These are phyloP conservation scores for Pichia manshurica DNA, from an alignment of 805 yeast species.

Conservation along the genomic window DNA sequence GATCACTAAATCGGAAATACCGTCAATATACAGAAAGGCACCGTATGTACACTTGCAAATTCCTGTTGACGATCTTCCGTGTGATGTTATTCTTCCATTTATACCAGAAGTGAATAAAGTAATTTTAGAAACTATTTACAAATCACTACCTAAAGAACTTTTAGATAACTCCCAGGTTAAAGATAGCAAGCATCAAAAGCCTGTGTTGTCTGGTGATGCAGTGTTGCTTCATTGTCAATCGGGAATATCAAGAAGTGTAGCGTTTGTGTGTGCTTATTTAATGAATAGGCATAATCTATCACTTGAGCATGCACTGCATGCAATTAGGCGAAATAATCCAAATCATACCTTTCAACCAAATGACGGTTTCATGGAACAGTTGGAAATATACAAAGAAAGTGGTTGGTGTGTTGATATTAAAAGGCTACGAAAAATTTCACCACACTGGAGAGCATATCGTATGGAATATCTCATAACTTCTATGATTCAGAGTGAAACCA, in stretches of 20 bases:
- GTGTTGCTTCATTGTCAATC: conserved; percentile 49
- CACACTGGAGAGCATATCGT: conserved; percentile 17
- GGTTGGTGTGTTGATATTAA: conserved; percentile 35
- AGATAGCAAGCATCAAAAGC: conserved; percentile 28
- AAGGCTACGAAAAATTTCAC: conserved; percentile 15
- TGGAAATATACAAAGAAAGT: conserved; percentile 51
- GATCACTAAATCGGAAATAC: conserved; percentile 57
- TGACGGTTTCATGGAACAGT: conserved; percentile 65
- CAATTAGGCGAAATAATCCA: conserved; percentile 60
- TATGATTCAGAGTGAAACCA: not conserved
- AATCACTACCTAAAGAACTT: conserved; percentile 19
- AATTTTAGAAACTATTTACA: conserved; percentile 57
- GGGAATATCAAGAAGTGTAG: conserved; percentile 45
- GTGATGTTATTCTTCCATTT: conserved; percentile 56
- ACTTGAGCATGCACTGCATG: conserved; percentile 61
- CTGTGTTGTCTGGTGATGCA: conserved; percentile 14
- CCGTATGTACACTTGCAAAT: conserved; percentile 54
- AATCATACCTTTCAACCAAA: conserved; percentile 56
- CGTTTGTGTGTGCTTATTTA: conserved; percentile 41
- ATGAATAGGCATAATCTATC: conserved; percentile 51
- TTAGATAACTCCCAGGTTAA: conserved; percentile 11
- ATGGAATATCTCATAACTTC: conserved; percentile 13
- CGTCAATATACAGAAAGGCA: conserved; percentile 38
- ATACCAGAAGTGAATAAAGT: conserved; percentile 60
- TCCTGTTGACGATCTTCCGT: conserved; percentile 66